Evolutionary conservation across 768 basidiomycete species (phyloP), one percentile per base, ranked within the genome.

Genomic region (Amanita phalloides): DNA sequence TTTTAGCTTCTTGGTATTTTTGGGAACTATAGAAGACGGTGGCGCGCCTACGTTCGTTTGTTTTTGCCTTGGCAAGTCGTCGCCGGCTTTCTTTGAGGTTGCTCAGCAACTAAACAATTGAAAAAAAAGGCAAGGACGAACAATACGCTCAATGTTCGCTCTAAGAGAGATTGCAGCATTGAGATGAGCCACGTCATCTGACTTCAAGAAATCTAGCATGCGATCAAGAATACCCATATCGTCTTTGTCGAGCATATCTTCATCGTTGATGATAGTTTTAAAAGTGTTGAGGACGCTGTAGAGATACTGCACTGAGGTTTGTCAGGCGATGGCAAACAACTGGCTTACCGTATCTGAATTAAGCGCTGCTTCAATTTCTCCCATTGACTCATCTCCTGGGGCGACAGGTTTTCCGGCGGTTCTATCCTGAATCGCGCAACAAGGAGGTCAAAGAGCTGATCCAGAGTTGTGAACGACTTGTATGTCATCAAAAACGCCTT

Each of bases 401-500:
- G 66, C 7, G 69, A 74, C 35, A 97, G 61, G 5, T 77, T 81
- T 4, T 76, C 72, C 0, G 93, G 95, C 21, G 88, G 75, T 45
- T 78, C 73, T 25, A 93, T 84, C 58, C 76, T 74, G 68, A 92
- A 98, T 14, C 95, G 82, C 41, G 77, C 73, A 6, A 87, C 77
- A 17, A 98, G 81, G 14, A 86, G 73, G 53, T 91, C 83, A 50
- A 95, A 84, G 7, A 98, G 70, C 45, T 91, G 84, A 51, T 88
- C 79, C 42, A 88, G 71, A 4, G 82, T 84, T 13, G 89, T 90
- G 66, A 98, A 97, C 0, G 91, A 93, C 61, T 93, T 90, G 74
- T 90, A 96, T 0, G 95, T 96, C 80, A 96, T 85, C 57, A 98
- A 68, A 77, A 98, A 98, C 0, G 93, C 84, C 62, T 85, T 84